These are phyloP conservation scores for Fusarium poae DNA, from an alignment of 2,329 filamentous ascomycete species.

Conservation along the genomic window DNA sequence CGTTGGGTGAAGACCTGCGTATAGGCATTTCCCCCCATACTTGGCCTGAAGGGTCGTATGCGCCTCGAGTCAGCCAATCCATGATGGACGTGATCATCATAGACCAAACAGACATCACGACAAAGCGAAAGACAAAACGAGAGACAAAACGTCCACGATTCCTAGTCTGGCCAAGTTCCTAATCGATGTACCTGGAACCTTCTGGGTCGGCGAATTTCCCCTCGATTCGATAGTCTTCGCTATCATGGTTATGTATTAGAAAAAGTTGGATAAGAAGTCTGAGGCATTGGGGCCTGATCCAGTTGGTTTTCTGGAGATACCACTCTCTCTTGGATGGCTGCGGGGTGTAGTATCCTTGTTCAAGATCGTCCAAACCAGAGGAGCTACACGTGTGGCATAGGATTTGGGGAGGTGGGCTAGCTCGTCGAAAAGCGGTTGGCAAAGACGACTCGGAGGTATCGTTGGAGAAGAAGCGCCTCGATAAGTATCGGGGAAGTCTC, in stretches of 20 bases:
- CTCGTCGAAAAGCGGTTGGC: background rate
- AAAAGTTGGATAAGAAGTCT: background rate
- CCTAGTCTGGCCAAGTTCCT: background rate
- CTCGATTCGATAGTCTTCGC: background rate
- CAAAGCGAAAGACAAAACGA: background rate
- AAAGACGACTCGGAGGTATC: background rate
- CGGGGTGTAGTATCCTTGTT: background rate
- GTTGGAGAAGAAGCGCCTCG: background rate
- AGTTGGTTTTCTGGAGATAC: rapidly evolving
- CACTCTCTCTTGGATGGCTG: background rate
- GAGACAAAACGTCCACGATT: background rate
- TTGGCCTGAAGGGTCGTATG: background rate
- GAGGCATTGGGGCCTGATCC: background rate
- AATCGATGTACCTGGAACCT: background rate
- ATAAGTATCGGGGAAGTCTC: background rate
- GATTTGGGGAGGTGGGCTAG: background rate
- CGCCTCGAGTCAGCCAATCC: background rate
- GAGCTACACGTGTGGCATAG: too few species aligned
- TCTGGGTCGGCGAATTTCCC: background rate
- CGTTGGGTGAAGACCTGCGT: background rate
- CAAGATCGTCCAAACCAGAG: background rate
- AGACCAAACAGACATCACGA: background rate
- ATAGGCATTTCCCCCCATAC: background rate
- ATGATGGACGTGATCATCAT: background rate
- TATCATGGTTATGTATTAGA: too few species aligned